Percentiles rank a stretch among this genome's conserved stretches.
phyloP scores from a whole-genome alignment of 2,329 filamentous ascomycete species.

The Fusarium temperatum region DNA sequence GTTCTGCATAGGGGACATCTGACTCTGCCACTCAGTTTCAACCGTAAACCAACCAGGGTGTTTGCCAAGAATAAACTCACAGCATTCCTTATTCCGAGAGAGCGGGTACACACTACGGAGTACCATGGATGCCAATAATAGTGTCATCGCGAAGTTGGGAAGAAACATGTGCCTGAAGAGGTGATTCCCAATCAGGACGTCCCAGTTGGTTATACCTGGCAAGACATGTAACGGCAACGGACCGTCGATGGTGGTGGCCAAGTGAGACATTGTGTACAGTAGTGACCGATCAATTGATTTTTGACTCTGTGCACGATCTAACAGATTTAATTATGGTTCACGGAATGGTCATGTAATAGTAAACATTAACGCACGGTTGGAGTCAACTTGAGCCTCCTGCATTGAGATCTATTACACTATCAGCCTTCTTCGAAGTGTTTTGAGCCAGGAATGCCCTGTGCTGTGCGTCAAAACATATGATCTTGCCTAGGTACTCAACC shows the following conservation, averaged over 20 bases:
- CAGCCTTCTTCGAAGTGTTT: background rate
- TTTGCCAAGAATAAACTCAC: conserved; percentile 9
- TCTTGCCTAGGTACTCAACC: background rate
- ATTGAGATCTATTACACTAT: background rate
- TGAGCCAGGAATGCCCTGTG: background rate
- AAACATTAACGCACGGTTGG: background rate
- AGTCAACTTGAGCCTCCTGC: background rate
- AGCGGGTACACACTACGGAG: background rate
- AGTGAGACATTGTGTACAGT: conserved; percentile 8
- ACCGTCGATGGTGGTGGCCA: conserved; percentile 23
- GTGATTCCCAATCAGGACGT: conserved; percentile 17
- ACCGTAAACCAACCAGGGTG: background rate
- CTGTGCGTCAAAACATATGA: background rate
- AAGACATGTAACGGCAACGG: conserved; percentile 35
- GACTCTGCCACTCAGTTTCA: conserved; percentile 6
- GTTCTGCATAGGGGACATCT: background rate
- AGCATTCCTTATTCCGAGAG: conserved; percentile 15
- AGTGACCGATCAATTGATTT: conserved; percentile 1
- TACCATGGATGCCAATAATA: background rate
- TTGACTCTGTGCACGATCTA: background rate
- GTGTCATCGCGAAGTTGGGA: background rate
- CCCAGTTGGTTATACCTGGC: conserved; percentile 14
- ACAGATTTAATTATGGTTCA: background rate
- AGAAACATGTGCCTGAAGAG: conserved; percentile 35
- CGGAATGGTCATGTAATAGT: background rate